Percentiles rank a stretch among this genome's conserved stretches.
These are phyloP conservation scores for Leishmania tropica DNA, from an alignment of 208 protist species.

Conservation along the genomic window DNA sequence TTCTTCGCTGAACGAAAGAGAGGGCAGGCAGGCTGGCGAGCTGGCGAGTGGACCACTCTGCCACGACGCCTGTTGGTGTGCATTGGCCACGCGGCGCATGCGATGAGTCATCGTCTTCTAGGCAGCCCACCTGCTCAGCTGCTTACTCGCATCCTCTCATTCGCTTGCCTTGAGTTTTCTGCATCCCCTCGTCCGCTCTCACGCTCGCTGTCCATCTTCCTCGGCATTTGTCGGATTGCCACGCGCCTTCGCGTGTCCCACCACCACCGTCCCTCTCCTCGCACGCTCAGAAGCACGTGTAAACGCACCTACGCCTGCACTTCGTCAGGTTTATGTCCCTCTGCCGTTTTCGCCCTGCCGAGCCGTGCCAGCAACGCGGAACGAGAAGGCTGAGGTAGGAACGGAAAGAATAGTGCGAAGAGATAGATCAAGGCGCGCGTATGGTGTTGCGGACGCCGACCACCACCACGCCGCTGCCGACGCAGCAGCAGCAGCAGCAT, in stretches of 20 bases:
- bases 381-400: background rate
- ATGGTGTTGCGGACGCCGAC: background rate
- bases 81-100: background rate
- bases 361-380: background rate
- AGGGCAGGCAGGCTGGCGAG: background rate
- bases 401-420: background rate
- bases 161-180: background rate
- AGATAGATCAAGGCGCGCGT: too few relatives aligned
- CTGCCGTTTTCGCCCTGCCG: background rate
- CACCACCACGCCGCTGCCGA: background rate
- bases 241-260: background rate
- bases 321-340: background rate
- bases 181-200: background rate
- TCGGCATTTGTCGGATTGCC: background rate
- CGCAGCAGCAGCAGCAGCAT: conserved; percentile 3
- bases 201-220: background rate
- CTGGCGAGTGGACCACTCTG: background rate
- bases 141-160: background rate
- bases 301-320: background rate
- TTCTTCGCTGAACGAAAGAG: background rate
- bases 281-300: background rate
- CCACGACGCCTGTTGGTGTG: background rate
- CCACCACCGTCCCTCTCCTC: background rate
- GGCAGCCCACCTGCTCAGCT: background rate
- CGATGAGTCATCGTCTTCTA: too few relatives aligned